Evolutionary conservation across 2,329 filamentous ascomycete species (phyloP).

Genomic region (Cladosporium sp.): DNA sequence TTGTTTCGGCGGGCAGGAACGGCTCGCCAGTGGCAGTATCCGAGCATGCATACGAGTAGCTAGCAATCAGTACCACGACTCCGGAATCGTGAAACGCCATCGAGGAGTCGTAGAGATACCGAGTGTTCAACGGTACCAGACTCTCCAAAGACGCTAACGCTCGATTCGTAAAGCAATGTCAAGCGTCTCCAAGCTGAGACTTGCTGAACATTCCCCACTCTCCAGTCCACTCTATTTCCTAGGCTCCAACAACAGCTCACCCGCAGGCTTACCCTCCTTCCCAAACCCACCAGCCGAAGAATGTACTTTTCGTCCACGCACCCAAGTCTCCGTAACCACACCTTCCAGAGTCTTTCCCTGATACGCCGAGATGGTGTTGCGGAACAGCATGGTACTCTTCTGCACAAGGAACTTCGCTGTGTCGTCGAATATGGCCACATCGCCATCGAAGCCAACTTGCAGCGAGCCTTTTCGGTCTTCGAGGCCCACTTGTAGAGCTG

Average conservation of each 20-base stretch:
- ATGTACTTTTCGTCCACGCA: slow-evolving; percentile 73
- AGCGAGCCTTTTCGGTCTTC: slow-evolving; percentile 77
- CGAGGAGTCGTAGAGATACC: no score
- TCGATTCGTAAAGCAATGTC: no score
- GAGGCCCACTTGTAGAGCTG: slow-evolving; percentile 82
- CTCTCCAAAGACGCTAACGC: no score
- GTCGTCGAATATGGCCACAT: slow-evolving; percentile 90
- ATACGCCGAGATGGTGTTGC: slow-evolving; percentile 89
- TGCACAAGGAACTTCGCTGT: slow-evolving; percentile 66
- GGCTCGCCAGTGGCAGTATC: no score
- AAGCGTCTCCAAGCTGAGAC: no score
- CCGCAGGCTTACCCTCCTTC: slow-evolving; percentile 44
- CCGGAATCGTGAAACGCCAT: no score
- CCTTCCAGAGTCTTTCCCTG: slow-evolving; percentile 75
- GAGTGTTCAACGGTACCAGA: no score
- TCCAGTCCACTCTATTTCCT: no score
- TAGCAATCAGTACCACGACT: no score
- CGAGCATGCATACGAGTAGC: no score
- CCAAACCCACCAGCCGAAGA: slow-evolving; percentile 60
- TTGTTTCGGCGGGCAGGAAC: no score
- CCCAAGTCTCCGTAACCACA: slow-evolving; percentile 78
- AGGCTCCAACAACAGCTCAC: slow-evolving; percentile 4
- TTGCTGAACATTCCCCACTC: no score
- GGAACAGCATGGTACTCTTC: slow-evolving; percentile 82
- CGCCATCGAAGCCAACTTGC: slow-evolving; percentile 77